These are phyloP conservation scores for Tranzscheliella williamsii DNA, from an alignment of 1,284 basidiomycete species.

Conservation along the genomic window DNA sequence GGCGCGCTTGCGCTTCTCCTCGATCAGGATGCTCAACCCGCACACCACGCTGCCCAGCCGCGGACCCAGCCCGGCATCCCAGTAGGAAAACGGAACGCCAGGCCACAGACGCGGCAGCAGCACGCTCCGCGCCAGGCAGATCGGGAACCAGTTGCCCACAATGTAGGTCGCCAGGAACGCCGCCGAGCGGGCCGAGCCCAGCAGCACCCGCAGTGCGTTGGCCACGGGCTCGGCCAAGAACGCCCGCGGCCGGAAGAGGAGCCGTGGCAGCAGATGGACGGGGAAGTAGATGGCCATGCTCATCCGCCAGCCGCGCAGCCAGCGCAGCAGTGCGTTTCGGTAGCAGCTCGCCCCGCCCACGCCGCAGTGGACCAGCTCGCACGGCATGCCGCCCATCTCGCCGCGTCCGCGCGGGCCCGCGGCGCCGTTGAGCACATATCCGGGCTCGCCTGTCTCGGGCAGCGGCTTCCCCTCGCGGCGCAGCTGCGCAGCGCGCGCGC, in stretches of 20 bases:
- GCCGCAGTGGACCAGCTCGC: constrained; percentile 60
- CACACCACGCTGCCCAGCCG: constrained; percentile 36
- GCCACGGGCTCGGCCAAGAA: constrained; percentile 38
- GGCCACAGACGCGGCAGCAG: constrained; percentile 45
- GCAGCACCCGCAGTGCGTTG: constrained; percentile 46
- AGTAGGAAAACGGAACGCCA: constrained; percentile 24
- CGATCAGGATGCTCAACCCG: constrained; percentile 58
- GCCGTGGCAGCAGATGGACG: constrained; percentile 61
- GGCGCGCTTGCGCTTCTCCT: constrained; percentile 60
- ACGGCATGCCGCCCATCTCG: constrained; percentile 58
- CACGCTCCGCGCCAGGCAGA: constrained; percentile 39
- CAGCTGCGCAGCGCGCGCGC: neutral
- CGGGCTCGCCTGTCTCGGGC: neutral
- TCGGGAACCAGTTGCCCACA: constrained; percentile 59
- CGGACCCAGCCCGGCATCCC: constrained; percentile 49
- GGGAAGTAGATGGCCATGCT: constrained; percentile 62
- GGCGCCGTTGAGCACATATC: constrained; percentile 44
- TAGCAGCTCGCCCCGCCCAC: constrained; percentile 57
- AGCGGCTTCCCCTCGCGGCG: neutral
- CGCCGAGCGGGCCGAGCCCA: constrained; percentile 57
- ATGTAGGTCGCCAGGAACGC: constrained; percentile 62
- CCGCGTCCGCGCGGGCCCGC: constrained; percentile 41
- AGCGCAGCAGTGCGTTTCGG: constrained; percentile 57
- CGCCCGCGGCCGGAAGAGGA: constrained; percentile 56
- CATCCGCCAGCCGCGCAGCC: constrained; percentile 56